Evolutionary conservation across 2,329 filamentous ascomycete genomes (phyloP).

Genomic region (Fusarium nelsonii): DNA sequence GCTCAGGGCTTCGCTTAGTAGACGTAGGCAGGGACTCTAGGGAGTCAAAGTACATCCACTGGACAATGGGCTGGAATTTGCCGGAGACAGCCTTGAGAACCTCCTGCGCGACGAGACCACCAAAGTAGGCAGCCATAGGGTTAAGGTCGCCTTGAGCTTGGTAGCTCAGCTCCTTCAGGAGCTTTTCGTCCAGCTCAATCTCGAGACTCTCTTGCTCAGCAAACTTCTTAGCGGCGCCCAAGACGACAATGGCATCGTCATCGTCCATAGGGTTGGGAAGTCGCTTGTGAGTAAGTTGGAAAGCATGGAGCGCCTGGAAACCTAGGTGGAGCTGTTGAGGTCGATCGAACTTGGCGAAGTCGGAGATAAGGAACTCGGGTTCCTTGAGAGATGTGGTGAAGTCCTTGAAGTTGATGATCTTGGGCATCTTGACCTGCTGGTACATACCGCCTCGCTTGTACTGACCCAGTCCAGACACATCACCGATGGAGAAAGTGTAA

Average conservation of each 20-base stretch:
- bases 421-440: conserved; percentile 98
- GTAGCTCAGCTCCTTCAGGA: conserved; percentile 93
- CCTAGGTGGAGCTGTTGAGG: conserved; percentile 92
- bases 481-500: conserved; percentile 97
- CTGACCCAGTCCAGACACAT: conserved; percentile 86
- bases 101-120: conserved; percentile 92
- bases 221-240: conserved; percentile 80
- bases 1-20: conserved; percentile 81
- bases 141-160: conserved; percentile 92
- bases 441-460: conserved; percentile 92
- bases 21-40: conserved; percentile 91
- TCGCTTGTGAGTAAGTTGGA: conserved; percentile 78
- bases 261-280: conserved; percentile 88
- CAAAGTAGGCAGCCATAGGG: conserved; percentile 95
- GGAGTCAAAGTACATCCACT: conserved; percentile 98
- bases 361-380: conserved; percentile 90
- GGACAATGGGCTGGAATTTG: conserved; percentile 95
- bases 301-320: conserved; percentile 91
- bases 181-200: conserved; percentile 88
- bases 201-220: conserved; percentile 75
- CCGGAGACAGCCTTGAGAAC: conserved; percentile 96
- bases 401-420: conserved; percentile 88
- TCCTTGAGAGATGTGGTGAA: conserved; percentile 83
- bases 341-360: conserved; percentile 98
- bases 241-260: conserved; percentile 81